Conservation (phyloP, 352 stramenopile species). For the Phytophthora palmivora region DNA sequence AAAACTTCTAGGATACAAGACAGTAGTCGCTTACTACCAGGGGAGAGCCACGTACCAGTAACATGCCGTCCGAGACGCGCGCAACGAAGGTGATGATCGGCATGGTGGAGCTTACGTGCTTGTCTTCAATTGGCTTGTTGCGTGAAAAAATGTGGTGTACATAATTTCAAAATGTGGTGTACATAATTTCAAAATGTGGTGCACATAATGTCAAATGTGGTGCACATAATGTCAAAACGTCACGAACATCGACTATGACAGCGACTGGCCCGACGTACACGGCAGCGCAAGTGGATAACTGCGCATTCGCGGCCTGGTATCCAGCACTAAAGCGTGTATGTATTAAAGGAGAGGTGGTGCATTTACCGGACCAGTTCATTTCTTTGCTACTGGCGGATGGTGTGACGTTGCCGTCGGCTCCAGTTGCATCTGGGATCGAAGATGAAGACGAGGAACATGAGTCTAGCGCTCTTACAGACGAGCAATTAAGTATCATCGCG, state of each 20-base stretch:
- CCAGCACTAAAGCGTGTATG: constrained; percentile 58
- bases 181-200: too few relatives aligned
- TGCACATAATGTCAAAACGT: too few relatives aligned
- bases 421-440: constrained; percentile 29
- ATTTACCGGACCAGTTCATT: constrained; percentile 62
- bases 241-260: background rate
- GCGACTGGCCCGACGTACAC: constrained; percentile 53
- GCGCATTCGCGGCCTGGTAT: constrained; percentile 81
- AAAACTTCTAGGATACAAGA: background rate
- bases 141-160: background rate
- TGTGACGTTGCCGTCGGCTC: constrained; percentile 53
- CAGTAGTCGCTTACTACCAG: background rate
- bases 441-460: constrained; percentile 29
- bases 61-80: constrained; percentile 93
- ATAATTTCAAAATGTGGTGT: background rate
- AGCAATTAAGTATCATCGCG: constrained; percentile 36
- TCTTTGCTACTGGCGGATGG: constrained; percentile 72
- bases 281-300: constrained; percentile 79
- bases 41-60: constrained; percentile 67
- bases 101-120: constrained; percentile 56
- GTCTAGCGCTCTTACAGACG: constrained; percentile 32
- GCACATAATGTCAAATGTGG: too few relatives aligned
- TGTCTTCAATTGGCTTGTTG: too few relatives aligned
- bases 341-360: constrained; percentile 69
- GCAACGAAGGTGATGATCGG: constrained; percentile 95